phyloP scores from a whole-genome alignment of 257 asterid species.

The Scutellaria barbata region DNA sequence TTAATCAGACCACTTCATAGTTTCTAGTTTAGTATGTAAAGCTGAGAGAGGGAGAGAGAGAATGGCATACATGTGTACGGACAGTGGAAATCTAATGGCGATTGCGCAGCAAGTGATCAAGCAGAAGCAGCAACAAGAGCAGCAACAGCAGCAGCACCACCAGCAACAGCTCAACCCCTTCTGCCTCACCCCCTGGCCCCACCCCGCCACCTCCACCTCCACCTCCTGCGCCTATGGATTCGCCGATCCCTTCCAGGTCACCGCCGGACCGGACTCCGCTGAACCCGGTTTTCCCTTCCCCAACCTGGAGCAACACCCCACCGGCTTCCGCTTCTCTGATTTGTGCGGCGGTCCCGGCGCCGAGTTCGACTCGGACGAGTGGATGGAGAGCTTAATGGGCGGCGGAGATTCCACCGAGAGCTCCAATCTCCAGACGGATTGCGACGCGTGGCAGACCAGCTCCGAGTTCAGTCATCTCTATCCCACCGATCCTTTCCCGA shows the following conservation, averaged over 20 bases:
- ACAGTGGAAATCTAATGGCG: constrained; percentile 98
- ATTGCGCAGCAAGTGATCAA: constrained; percentile 94
- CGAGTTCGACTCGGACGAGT: constrained; percentile 94
- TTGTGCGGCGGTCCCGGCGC: constrained; percentile 59
- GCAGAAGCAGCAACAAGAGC: constrained; percentile 93
- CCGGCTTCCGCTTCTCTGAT: constrained; percentile 67
- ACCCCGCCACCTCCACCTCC: constrained; percentile 30
- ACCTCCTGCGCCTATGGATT: constrained; percentile 44
- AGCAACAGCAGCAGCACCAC: constrained; percentile 75
- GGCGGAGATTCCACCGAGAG: constrained; percentile 82
- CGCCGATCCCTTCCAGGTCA: constrained; percentile 77
- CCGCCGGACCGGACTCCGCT: constrained; percentile 50
- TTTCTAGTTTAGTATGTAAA: not conserved
- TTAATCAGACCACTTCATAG: too few species aligned
- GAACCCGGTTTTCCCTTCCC: constrained; percentile 81
- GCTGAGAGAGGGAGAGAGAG: not conserved
- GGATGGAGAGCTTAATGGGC: constrained; percentile 95
- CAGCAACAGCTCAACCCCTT: constrained; percentile 72
- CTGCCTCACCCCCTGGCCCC: constrained; percentile 56
- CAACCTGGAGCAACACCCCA: constrained; percentile 57
- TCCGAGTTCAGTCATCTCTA: constrained; percentile 54
- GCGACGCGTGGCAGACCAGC: constrained; percentile 74
- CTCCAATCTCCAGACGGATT: constrained; percentile 60
- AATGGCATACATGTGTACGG: constrained; percentile 97
- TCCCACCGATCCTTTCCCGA: constrained; percentile 70